Evolutionary conservation across 164 flowering plant genomes (phyloP), one percentile per base, ranked within the genome.

Genomic region (Vitis cinerea): DNA sequence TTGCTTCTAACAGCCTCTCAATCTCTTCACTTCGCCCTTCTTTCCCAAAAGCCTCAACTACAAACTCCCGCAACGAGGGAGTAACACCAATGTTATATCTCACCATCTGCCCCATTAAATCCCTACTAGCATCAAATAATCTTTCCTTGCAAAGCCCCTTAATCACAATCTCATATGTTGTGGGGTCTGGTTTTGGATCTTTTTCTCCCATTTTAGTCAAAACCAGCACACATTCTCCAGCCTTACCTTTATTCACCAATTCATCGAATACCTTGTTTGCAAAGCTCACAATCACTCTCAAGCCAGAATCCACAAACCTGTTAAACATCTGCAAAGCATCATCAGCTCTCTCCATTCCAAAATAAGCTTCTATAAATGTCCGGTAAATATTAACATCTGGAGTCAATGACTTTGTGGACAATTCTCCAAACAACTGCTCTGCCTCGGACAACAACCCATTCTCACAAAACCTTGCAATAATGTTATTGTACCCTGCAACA

Each of bases 131-230:
- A 48, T 88, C 93, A 29, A 82, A 66, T 59, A 67, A 72, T 59
- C 80, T 86, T 60, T 63, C 83, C 53, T 69, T 54, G 68, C 86
- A 82, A 19, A 93, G 80, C 9, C 80, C 90, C 72, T 63, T 81
- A 55, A 87, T 66, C 63, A 93, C 84, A 59, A 83, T 70, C 73
- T 89, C 93, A 74, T 86, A 93, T 27, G 81, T 78, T 10, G 65
- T 52, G 4, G 71, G 70, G 63, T 91, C 95, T 6, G 97, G 98
- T 77, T 85, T 89, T 13, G 87, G 84, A 68, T 90, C 92, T 65
- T 74, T 80, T 50, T 82, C 91, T 29, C 84, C 87, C 92, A 93
- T 84, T 68, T 73, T 79, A 9, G 72, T 75, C 80, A 89, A 74
- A 68, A 89, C 66, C 55, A 78, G 81, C 1, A 75, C 79, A 57